Conservation (phyloP, 225 moss, liverwort and hornwort species). For the Asterella californica region DNA sequence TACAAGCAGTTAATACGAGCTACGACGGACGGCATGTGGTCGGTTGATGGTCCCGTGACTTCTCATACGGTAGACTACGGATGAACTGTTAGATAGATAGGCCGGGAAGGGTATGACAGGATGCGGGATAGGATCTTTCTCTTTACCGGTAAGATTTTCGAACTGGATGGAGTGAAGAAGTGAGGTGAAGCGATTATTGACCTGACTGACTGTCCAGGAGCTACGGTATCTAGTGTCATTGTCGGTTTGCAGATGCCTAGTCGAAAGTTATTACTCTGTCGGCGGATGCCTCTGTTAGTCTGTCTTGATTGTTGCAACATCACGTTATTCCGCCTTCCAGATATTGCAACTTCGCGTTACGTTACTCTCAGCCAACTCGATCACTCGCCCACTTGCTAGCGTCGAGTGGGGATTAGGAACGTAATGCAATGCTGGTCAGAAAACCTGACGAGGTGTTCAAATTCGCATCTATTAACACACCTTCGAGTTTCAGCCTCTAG, state of each 20-base stretch:
- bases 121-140: neutral
- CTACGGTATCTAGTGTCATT: neutral
- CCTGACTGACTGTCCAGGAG: neutral
- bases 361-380: neutral
- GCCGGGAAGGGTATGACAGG: neutral
- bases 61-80: no score
- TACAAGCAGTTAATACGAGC: neutral
- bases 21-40: neutral
- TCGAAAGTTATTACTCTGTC: neutral
- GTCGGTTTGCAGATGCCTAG: neutral
- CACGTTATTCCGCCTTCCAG: neutral
- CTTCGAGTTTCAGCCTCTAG: no score
- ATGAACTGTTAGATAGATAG: neutral
- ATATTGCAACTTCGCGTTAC: neutral
- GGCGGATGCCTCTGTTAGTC: neutral
- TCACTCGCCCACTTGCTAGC: no score
- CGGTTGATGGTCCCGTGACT: neutral
- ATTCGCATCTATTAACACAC: neutral
- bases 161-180: neutral
- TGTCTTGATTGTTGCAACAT: neutral
- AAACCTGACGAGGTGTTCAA: neutral
- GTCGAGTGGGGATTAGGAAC: no score
- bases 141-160: neutral
- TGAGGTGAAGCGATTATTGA: slow-evolving; percentile 8
- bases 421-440: no score